Conservation (phyloP, 2,329 filamentous ascomycete species). For the Aphanoascus verrucosus region DNA sequence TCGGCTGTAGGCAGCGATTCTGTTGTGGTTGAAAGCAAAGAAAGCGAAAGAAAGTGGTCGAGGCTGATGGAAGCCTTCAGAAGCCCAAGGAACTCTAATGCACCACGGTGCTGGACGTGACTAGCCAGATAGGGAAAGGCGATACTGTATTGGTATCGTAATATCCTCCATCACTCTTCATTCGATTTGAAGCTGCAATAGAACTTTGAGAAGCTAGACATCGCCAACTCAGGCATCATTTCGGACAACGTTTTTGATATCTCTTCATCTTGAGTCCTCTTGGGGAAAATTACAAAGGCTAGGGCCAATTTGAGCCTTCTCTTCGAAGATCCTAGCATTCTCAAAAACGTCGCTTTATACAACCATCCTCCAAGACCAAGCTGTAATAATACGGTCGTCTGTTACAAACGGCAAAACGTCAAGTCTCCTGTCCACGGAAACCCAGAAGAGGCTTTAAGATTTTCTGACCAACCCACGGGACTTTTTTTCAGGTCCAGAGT, state of each 20-base stretch:
- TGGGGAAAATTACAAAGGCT: too few species aligned
- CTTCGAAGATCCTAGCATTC: background rate
- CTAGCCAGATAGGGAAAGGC: constrained; percentile 16
- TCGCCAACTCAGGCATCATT: too few species aligned
- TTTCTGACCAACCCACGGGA: constrained; percentile 1
- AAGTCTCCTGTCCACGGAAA: constrained; percentile 6
- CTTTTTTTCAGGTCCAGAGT: constrained; percentile 9
- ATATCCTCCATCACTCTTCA: background rate
- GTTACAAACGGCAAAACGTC: background rate
- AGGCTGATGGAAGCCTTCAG: constrained; percentile 16
- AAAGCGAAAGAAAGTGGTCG: constrained; percentile 11
- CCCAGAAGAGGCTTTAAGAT: constrained; percentile 8
- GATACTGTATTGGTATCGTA: constrained; percentile 13
- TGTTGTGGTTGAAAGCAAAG: background rate
- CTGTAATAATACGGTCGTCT: constrained; percentile 5
- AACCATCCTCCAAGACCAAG: background rate
- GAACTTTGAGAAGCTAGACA: background rate
- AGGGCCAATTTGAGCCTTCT: background rate
- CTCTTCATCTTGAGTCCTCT: too few species aligned
- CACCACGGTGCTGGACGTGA: constrained; percentile 9
- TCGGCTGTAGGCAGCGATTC: background rate
- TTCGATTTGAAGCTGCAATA: background rate
- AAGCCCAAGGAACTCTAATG: constrained; percentile 12
- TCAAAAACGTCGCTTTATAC: background rate
- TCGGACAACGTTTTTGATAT: too few species aligned